Base-by-base conservation (phyloP, 805 yeast species). In the Saturnispora bothae region DNA sequence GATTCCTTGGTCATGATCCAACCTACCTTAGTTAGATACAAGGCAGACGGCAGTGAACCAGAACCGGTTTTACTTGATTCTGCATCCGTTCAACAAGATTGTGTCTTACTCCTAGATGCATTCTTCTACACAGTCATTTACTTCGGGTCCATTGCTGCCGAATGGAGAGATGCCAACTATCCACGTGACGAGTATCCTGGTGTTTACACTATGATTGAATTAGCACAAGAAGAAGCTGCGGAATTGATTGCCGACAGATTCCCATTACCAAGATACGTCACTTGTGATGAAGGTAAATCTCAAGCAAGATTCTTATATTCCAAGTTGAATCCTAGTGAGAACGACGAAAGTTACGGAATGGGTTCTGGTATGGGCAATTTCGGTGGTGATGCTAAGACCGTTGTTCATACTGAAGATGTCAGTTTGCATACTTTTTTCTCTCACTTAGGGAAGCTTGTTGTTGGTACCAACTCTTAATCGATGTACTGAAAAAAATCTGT, bases 231-330 rank as follows among this genome's bases (percentile, higher is more conserved):
- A 39, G 99, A 92, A 61, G 97, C 97, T 17, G 89, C 95, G 5
- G 85, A 81, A 50, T 68, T 94, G 47, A 74, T 92, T 52, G 75
- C 82, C 28, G 97, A 92, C 56, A 74, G 99, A 56, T 89, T 85
- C 76, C 99, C 99, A 51, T 69, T 92, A 54, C 99, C 99, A 34
- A 76, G 98, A 63, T 92, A 89, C 56, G 88, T 92, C 50, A 95
- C 89, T 52, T 85, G 96, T 43, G 96, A 89, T 57, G 96, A 89
- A 51, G 97, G 98, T 52, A 96, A 96, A 40, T 88, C 96, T 13
- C 99, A 92, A 64, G 96, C 97, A 3, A 78, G 99, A 64, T 92
- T 92, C 70, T 70, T 92, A 61, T 77, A 85, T 61, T 84, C 96
- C 21, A 92, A 86, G 63, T 75, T 92, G 60, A 92, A 94, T 60